phyloP scores from a whole-genome alignment of 352 stramenopile genomes.

The Aphanomyces cochlioides region DNA sequence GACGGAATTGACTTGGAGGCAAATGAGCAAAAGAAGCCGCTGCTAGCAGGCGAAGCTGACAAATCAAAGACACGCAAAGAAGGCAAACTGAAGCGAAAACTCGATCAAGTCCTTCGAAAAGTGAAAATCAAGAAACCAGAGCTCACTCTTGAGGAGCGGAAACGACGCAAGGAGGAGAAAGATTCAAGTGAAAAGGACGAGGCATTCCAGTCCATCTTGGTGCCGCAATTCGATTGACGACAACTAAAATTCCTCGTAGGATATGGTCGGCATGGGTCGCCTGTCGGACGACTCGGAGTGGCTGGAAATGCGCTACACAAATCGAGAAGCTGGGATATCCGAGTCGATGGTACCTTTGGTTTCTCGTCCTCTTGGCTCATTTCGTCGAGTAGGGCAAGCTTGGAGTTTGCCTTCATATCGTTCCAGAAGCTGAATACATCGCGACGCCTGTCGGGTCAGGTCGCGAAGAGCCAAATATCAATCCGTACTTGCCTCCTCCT shows the following conservation, averaged over 20 bases:
- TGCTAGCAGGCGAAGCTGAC: slow-evolving; percentile 36
- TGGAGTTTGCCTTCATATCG: slow-evolving; percentile 69
- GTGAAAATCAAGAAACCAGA: neutral
- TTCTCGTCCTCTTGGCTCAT: neutral
- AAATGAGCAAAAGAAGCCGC: slow-evolving; percentile 42
- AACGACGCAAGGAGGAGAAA: slow-evolving; percentile 39
- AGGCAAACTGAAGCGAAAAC: slow-evolving; percentile 28
- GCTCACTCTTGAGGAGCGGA: neutral
- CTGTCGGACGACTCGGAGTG: slow-evolving; percentile 71
- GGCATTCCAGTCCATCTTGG: slow-evolving; percentile 52
- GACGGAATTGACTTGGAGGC: slow-evolving; percentile 27
- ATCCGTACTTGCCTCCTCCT: slow-evolving; percentile 85
- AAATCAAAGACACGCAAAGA: slow-evolving; percentile 10
- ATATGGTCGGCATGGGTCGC: slow-evolving; percentile 70
- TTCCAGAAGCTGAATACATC: slow-evolving; percentile 76
- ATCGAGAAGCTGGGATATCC: slow-evolving; percentile 57
- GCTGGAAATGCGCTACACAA: slow-evolving; percentile 72
- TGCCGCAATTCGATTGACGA: slow-evolving; percentile 18
- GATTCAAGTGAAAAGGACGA: slow-evolving; percentile 53
- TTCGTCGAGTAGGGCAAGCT: slow-evolving; percentile 43
- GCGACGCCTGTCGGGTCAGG: slow-evolving; percentile 73
- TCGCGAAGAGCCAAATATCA: slow-evolving; percentile 82
- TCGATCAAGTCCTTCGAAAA: slow-evolving; percentile 37
- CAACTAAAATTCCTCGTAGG: slow-evolving; percentile 32
- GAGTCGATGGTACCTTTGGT: slow-evolving; percentile 52